A percentile compares a stretch with the other conserved stretches of the same genome.
These are phyloP conservation scores for Metarhizium sp. DNA, from an alignment of 2,329 filamentous ascomycete genomes.

Conservation along the genomic window DNA sequence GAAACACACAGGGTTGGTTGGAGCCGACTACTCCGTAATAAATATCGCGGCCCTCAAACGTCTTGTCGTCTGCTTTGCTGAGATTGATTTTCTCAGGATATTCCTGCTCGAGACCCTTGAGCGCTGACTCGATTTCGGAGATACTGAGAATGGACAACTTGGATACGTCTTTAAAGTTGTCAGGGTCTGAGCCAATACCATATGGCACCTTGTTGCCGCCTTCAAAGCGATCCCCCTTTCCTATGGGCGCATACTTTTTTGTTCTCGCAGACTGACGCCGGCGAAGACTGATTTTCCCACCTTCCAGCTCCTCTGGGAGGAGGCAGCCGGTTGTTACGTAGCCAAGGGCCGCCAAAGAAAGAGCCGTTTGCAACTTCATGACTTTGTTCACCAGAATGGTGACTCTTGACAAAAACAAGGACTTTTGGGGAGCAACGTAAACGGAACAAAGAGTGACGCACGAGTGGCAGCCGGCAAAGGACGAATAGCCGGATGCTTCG, in stretches of 20 bases:
- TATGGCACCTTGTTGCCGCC: conserved; percentile 23
- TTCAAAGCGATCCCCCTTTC: conserved; percentile 31
- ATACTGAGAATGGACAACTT: conserved; percentile 32
- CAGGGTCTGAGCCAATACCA: conserved; percentile 24
- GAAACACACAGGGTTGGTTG: conserved; percentile 35
- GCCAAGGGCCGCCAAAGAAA: conserved; percentile 12
- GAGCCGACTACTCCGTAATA: conserved; percentile 33
- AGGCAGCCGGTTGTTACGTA: conserved; percentile 23
- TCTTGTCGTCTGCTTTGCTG: conserved; percentile 32
- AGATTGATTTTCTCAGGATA: conserved; percentile 31
- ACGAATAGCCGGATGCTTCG: too few relatives aligned
- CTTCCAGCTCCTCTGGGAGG: conserved; percentile 23
- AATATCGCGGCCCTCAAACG: conserved; percentile 27
- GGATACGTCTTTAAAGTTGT: conserved; percentile 18
- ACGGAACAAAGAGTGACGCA: too few relatives aligned
- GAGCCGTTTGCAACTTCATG: conserved; percentile 19
- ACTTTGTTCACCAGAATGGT: too few relatives aligned
- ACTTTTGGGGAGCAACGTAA: too few relatives aligned
- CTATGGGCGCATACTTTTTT: conserved; percentile 21
- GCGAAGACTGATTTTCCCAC: conserved; percentile 4
- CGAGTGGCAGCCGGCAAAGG: too few relatives aligned
- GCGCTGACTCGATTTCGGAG: conserved; percentile 33
- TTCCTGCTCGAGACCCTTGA: conserved; percentile 29
- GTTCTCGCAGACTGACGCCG: neutral
- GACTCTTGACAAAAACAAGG: too few relatives aligned